phyloP scores from a whole-genome alignment of 164 flowering plant species.

The Liquidambar formosana region DNA sequence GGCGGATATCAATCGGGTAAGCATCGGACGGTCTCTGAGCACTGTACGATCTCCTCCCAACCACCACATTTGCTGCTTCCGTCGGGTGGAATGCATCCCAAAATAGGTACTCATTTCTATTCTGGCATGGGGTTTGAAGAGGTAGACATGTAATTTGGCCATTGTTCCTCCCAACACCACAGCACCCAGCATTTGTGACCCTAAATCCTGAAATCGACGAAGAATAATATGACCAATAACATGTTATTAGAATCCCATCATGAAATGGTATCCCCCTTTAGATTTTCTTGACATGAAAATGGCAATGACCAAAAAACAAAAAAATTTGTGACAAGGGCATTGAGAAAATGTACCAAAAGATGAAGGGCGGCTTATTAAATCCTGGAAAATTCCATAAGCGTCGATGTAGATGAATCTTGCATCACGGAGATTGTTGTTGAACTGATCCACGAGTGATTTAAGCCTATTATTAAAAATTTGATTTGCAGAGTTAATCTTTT shows the following conservation, averaged over 20 bases:
- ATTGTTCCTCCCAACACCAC: conserved; percentile 90
- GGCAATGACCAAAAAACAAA: not conserved
- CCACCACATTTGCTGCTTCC: conserved; percentile 58
- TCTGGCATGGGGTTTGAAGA: conserved; percentile 62
- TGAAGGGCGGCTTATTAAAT: conserved; percentile 44
- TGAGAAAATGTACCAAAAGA: conserved; percentile 36
- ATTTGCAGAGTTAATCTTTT: conserved; percentile 53
- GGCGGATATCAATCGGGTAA: conserved; percentile 63
- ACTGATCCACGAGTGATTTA: conserved; percentile 29
- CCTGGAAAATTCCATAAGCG: conserved; percentile 64
- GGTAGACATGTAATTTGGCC: conserved; percentile 92
- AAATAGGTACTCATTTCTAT: conserved; percentile 60
- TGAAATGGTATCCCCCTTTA: too few species aligned
- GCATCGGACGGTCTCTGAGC: conserved; percentile 61
- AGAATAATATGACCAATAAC: too few species aligned
- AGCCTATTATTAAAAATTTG: conserved; percentile 57
- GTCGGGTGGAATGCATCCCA: conserved; percentile 95
- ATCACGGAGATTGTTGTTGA: conserved; percentile 27
- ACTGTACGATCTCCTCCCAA: conserved; percentile 58
- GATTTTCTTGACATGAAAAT: too few species aligned
- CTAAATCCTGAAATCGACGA: conserved; percentile 59
- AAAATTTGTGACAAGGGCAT: not conserved
- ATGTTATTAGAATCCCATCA: too few species aligned
- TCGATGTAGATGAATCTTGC: conserved; percentile 55
- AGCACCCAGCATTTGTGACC: conserved; percentile 70